Base-by-base conservation (phyloP, 2,329 filamentous ascomycete species). In the Paraphoma chrysanthemicola region DNA sequence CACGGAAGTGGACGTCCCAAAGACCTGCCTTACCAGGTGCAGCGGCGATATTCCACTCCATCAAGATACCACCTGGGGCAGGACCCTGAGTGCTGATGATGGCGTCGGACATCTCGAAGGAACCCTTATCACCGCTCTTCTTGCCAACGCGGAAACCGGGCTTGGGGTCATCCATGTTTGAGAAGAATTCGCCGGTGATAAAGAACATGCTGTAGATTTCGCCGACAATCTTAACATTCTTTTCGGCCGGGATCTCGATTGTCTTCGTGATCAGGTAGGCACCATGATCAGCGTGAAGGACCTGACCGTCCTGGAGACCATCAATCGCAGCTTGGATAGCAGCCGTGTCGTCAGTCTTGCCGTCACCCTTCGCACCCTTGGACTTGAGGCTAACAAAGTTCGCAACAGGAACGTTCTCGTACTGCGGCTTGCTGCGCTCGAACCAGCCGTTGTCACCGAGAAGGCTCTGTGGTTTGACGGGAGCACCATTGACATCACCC, bases 1-100 rank as follows among this genome's bases (percentile, higher is more conserved):
- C 86, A 71, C 95, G 92, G 80, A 95, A 90, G 82, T 99, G 95
- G n/a, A 93, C 89, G 70, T 99, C 95, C 91, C 93, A 99, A 78
- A 97, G 88, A 60, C 88, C 94, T 17, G 88, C 88, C 1, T 87
- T 85, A 45, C 92, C 92, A 55, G 88, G 84, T 77, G 82, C 65
- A 3, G 84, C 75, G 43, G 86, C 87, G 42, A 97, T 82, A 78
- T 97, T 97, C 90, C 92, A 97, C 76, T 97, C 86, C 80, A 97
- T 88, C 73, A 97, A 85, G 70, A 97, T 92, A 16, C 93, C 94
- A 63, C 94, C 94, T 0, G 93, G 90, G 60, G 92, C 89, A 3
- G 93, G 82, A 4, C 94, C 94, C 64, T 88, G 85, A 30, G 93
- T 97, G 77, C 92, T 87, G 67, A 98, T 90, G 68, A 97, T 88